Conservation (phyloP, 441 rosid genomes). For the Gossypium davidsonii region DNA sequence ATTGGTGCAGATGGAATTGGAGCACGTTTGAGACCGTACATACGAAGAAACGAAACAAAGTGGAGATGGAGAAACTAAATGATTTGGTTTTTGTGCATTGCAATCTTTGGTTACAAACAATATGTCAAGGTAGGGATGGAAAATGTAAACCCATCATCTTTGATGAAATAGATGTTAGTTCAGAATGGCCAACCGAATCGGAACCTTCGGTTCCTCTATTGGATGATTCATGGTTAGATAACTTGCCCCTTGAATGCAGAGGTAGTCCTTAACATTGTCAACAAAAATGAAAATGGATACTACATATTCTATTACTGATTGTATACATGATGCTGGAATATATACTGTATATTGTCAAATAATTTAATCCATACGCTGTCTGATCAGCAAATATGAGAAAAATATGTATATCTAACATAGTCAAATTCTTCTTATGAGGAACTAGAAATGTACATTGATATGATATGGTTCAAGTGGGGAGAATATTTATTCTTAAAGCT, state of each 20-base stretch:
- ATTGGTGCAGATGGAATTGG: conserved; percentile 65
- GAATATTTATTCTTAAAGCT: too few species aligned
- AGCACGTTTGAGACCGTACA: conserved; percentile 39
- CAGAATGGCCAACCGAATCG: conserved; percentile 46
- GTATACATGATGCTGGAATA: neutral
- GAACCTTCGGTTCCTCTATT: conserved; percentile 32
- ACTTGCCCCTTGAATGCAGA: conserved; percentile 31
- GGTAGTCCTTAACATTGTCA: conserved; percentile 27
- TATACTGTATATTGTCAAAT: neutral
- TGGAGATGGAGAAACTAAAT: conserved; percentile 33
- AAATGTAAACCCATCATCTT: conserved; percentile 34
- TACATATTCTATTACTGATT: neutral
- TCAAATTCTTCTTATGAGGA: neutral
- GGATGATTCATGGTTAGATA: conserved; percentile 47
- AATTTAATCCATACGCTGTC: neutral
- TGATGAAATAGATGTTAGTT: conserved; percentile 46
- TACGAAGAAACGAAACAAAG: conserved; percentile 28
- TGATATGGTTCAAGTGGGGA: too few species aligned
- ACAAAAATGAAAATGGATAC: neutral
- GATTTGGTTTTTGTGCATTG: conserved; percentile 53
- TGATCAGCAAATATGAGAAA: neutral
- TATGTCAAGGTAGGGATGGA: conserved; percentile 26
- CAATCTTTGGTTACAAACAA: conserved; percentile 49
- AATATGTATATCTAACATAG: neutral
- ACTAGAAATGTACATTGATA: neutral